phyloP scores from a whole-genome alignment of 192 early-diverging fungal species.

The Tieghemiomyces parasiticus region DNA sequence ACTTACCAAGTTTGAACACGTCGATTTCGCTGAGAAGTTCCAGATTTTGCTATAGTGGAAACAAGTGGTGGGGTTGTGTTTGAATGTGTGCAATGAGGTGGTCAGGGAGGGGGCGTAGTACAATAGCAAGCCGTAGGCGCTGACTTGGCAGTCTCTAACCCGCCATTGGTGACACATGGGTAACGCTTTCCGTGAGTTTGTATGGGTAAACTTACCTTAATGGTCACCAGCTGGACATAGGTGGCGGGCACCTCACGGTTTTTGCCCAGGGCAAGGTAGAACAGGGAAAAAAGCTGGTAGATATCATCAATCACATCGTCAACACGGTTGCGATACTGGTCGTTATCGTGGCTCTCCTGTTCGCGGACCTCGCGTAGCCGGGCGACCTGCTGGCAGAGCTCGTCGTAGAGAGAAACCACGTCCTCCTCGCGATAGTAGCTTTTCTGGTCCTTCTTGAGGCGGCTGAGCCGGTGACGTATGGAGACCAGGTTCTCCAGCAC shows the following conservation, averaged over 20 bases:
- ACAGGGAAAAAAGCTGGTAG: conserved; percentile 59
- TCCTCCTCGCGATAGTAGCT: conserved; percentile 46
- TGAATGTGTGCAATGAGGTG: too few relatives aligned
- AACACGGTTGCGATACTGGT: conserved; percentile 37
- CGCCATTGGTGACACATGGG: too few relatives aligned
- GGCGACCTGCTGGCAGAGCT: conserved; percentile 32
- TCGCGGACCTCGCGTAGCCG: conserved; percentile 27
- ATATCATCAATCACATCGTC: conserved; percentile 62
- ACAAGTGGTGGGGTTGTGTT: too few relatives aligned
- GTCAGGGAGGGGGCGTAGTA: too few relatives aligned
- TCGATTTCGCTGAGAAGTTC: conserved; percentile 42
- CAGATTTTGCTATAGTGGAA: conserved; percentile 37
- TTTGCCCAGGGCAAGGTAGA: conserved; percentile 60
- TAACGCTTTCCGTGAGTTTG: too few relatives aligned
- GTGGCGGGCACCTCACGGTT: conserved; percentile 61
- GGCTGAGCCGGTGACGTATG: conserved; percentile 52
- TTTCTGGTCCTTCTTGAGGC: conserved; percentile 58
- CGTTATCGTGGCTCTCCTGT: conserved; percentile 29
- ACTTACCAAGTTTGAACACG: conserved; percentile 41
- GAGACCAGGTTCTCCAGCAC: conserved; percentile 47
- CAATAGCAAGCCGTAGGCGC: too few relatives aligned
- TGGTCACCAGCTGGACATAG: conserved; percentile 58
- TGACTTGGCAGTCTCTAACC: too few relatives aligned
- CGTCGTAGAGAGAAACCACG: conserved; percentile 44
- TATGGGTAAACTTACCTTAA: conserved; percentile 45